A percentile compares a stretch with the other conserved stretches of the same genome.
Conservation (phyloP, 331 rosid species). For the Telfairia occidentalis region DNA sequence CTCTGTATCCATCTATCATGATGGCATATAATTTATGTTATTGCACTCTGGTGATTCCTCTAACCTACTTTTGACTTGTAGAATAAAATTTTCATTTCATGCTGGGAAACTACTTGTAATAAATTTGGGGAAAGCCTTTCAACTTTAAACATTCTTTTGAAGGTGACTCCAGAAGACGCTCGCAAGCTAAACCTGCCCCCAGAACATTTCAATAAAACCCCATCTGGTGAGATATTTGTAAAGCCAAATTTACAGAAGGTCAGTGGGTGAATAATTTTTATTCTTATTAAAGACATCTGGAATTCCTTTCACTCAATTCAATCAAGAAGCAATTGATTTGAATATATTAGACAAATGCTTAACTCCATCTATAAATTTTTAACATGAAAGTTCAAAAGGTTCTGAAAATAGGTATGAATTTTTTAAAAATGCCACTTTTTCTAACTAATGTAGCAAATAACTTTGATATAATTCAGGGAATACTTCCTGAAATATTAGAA, state of each 20-base stretch:
- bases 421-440: too few species aligned
- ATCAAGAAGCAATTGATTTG: too few species aligned
- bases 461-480: slow-evolving; percentile 41
- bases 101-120: not conserved
- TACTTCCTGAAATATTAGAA: slow-evolving; percentile 98
- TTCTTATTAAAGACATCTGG: not conserved
- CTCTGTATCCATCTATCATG: slow-evolving; percentile 95
- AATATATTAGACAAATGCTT: too few species aligned
- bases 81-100: not conserved
- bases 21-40: slow-evolving; percentile 98
- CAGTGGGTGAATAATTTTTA: not conserved
- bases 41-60: slow-evolving; percentile 80
- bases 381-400: too few species aligned
- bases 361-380: too few species aligned
- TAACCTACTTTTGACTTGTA: not conserved
- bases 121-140: slow-evolving; percentile 1
- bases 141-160: slow-evolving; percentile 19
- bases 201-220: slow-evolving; percentile 75
- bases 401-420: too few species aligned
- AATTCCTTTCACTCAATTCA: not conserved
- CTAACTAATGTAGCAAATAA: not conserved
- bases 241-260: slow-evolving; percentile 79
- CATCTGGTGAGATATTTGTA: slow-evolving; percentile 91
- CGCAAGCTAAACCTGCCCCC: slow-evolving; percentile 68
- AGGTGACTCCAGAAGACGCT: slow-evolving; percentile 82